phyloP scores from a whole-genome alignment of 306 rosid species.

The Fagus sylvatica region DNA sequence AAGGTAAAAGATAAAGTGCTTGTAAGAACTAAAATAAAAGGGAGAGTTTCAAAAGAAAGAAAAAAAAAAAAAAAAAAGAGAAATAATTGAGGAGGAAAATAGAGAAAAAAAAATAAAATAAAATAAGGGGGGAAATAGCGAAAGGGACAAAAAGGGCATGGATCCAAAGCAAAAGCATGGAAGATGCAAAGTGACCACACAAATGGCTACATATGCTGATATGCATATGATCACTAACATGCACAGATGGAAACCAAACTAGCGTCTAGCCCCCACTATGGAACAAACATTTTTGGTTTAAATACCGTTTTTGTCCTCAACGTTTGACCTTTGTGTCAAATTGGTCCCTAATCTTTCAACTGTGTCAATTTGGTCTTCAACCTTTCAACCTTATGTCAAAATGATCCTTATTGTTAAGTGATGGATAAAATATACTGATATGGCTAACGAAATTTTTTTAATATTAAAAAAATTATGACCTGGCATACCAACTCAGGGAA shows the following conservation, averaged over 20 bases:
- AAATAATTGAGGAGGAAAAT: not conserved
- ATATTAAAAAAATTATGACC: too few species aligned
- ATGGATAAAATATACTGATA: too few species aligned
- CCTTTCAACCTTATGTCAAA: too few species aligned
- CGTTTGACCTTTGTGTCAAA: too few species aligned
- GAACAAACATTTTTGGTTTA: too few species aligned
- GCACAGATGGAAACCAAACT: conserved; percentile 68
- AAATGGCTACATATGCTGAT: conserved; percentile 17
- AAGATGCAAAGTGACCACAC: conserved; percentile 25
- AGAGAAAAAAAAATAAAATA: not conserved
- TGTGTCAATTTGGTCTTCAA: too few species aligned
- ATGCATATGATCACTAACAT: conserved; percentile 45
- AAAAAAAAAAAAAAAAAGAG: not conserved
- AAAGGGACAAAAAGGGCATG: conserved; percentile 51
- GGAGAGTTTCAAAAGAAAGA: not conserved
- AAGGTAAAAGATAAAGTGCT: conserved; percentile 19
- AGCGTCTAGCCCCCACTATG: conserved; percentile 43
- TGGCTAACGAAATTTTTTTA: too few species aligned
- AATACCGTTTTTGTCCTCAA: too few species aligned
- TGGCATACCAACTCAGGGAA: too few species aligned
- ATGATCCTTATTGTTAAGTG: too few species aligned
- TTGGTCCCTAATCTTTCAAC: too few species aligned
- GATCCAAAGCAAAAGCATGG: conserved; percentile 41
- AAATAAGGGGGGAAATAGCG: conserved; percentile 1
- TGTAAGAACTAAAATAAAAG: not conserved